phyloP scores from a whole-genome alignment of 108 stramenopile species.

The Asterionellopsis glacialis region DNA sequence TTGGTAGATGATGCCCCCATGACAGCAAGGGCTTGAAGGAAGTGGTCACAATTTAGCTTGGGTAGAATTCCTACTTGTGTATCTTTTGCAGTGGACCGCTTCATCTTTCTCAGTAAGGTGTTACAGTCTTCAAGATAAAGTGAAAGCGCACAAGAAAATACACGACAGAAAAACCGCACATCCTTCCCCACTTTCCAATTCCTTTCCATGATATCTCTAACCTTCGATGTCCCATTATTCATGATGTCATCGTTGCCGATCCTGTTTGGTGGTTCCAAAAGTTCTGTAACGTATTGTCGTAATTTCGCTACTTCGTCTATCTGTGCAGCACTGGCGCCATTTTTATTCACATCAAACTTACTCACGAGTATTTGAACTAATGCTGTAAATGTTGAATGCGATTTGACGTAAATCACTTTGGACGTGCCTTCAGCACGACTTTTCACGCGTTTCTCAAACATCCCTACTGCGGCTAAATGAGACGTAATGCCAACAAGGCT shows the following conservation, averaged over 20 bases:
- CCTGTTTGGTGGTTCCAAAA: constrained; percentile 7
- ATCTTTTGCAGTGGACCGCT: background rate
- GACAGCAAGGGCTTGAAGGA: constrained; percentile 51
- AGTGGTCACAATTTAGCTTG: constrained; percentile 30
- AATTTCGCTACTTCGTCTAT: background rate
- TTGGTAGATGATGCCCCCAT: constrained; percentile 46
- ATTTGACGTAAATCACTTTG: constrained; percentile 55
- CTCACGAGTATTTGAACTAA: constrained; percentile 41
- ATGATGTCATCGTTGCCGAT: constrained; percentile 17
- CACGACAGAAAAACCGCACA: constrained; percentile 76
- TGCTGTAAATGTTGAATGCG: constrained; percentile 30
- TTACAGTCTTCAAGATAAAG: constrained; percentile 29
- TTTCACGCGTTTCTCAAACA: constrained; percentile 76
- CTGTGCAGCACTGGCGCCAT: background rate
- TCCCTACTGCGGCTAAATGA: constrained; percentile 29
- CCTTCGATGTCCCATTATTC: background rate
- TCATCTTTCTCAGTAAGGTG: background rate
- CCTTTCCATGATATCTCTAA: constrained; percentile 38
- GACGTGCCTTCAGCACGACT: constrained; percentile 76
- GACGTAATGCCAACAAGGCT: constrained; percentile 68
- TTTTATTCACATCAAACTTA: constrained; percentile 25
- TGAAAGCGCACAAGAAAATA: constrained; percentile 50
- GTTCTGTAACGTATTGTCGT: background rate
- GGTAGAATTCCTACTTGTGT: background rate
- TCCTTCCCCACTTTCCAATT: constrained; percentile 55